Evolutionary conservation across 2,329 filamentous ascomycete species (phyloP), one percentile per base, ranked within the genome.

Genomic region (Alternaria hordeiaustralica): DNA sequence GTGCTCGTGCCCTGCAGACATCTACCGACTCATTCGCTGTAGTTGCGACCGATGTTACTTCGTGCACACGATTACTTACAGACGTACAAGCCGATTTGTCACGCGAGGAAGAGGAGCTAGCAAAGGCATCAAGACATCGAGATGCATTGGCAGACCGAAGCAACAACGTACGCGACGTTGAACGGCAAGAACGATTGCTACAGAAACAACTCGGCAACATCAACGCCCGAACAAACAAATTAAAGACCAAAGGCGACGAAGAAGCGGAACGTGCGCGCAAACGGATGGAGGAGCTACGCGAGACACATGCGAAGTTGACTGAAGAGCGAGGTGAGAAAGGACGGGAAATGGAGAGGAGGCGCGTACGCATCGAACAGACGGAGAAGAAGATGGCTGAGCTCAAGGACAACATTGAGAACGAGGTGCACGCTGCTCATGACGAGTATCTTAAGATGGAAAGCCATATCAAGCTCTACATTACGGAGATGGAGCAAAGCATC

Each of bases 321-420:
- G 92, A 95, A 75, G 95, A 99, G 84, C 87, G 94, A 66, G 88
- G 87, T 2, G 93, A 96, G 58, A 96, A 97, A 82, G 90, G 91
- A 33, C 90, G 93, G 61, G 95, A 98, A 76, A 96, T 98, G 83
- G 96, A 99, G 84, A 89, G 92, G 76, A 87, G 94, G 73, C 89
- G 92, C 71, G 93, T 97, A n/a, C 86, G 94, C 64, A 98, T 99
- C 68, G 96, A 99, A 82, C 94, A 97, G 84, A 97, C 93, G 9
- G 95, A 98, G 87, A 98, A 98, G 84, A 98, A 98, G 94, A 99
- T 98, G 95, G 89, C 92, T 51, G 96, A 99, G 80, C 86, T 99
- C 71, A 98, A 97, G 78, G 96, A 98, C 79, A 96, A 96, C 74
- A 97, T 99, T 67, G 95, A 98, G 78, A 94, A 91, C 65, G 96